Evolutionary conservation across 495 filamentous ascomycete genomes (phyloP).

Genomic region (Glonium stellatum): DNA sequence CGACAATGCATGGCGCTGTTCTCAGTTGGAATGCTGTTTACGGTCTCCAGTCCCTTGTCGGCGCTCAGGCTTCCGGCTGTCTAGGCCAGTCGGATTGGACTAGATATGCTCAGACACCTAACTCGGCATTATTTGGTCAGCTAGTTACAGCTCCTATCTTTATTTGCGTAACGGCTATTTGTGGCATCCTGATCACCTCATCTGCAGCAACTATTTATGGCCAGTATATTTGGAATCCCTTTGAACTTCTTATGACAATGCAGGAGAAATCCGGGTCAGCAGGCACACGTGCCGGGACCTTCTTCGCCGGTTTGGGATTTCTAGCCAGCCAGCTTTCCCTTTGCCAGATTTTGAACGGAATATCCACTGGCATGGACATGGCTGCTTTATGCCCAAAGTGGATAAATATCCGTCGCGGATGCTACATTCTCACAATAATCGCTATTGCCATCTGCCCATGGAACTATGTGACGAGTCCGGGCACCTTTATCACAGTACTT

Average conservation of each 20-base stretch:
- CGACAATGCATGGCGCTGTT: neutral
- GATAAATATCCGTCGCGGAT: neutral
- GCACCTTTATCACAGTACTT: neutral
- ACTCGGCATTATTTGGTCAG: neutral
- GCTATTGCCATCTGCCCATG: neutral
- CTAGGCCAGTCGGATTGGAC: neutral
- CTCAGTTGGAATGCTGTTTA: neutral
- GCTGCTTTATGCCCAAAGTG: neutral
- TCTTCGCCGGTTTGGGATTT: neutral
- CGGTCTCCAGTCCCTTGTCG: neutral
- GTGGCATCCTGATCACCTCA: neutral
- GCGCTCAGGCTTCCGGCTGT: neutral
- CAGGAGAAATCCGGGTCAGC: neutral
- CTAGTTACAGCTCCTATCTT: neutral
- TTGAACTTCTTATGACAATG: neutral
- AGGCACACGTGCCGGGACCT: neutral
- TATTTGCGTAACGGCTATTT: neutral
- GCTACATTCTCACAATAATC: neutral
- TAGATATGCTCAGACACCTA: neutral
- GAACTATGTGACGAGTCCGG: neutral
- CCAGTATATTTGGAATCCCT: neutral
- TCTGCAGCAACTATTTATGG: neutral
- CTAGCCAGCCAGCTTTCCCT: neutral
- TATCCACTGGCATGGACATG: neutral
- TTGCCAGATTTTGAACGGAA: neutral